Conservation (phyloP, 768 basidiomycete species). For the Mycena haematopus region DNA sequence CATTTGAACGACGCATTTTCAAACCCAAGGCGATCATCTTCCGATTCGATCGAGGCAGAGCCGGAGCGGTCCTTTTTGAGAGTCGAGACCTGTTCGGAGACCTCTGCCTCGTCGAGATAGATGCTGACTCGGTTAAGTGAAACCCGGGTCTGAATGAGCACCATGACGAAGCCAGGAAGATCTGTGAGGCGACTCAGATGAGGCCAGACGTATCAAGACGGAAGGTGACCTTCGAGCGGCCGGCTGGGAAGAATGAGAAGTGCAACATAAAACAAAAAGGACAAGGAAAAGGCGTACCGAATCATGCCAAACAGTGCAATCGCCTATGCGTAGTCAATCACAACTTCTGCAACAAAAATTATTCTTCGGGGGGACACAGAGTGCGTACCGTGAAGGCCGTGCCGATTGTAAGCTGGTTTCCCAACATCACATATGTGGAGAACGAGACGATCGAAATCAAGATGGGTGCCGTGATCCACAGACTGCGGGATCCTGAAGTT, state of each 20-base stretch:
- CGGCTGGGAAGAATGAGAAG: constrained; percentile 15
- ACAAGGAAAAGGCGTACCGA: constrained; percentile 44
- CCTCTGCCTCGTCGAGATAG: constrained; percentile 76
- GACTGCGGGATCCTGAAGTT: neutral
- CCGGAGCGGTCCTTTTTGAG: constrained; percentile 53
- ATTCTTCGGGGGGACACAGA: too few species aligned
- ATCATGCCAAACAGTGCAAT: constrained; percentile 90
- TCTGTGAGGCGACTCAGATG: constrained; percentile 33
- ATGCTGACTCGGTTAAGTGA: constrained; percentile 71
- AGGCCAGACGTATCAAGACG: neutral
- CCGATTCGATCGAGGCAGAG: constrained; percentile 32
- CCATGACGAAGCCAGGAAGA: constrained; percentile 81
- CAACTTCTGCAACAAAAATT: too few species aligned
- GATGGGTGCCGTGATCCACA: constrained; percentile 79
- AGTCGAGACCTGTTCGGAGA: constrained; percentile 68
- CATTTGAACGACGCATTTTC: constrained; percentile 67
- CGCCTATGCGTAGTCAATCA: constrained; percentile 46
- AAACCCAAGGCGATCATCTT: constrained; percentile 58
- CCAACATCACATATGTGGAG: constrained; percentile 73
- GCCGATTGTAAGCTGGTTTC: constrained; percentile 77
- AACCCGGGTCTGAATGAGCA: constrained; percentile 71
- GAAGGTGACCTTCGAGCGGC: constrained; percentile 22
- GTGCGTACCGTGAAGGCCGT: constrained; percentile 80
- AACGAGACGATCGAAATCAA: constrained; percentile 86
- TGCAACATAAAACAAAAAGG: neutral